These are phyloP conservation scores for Trichoderma gracile DNA, from an alignment of 2,329 filamentous ascomycete species.

Conservation along the genomic window DNA sequence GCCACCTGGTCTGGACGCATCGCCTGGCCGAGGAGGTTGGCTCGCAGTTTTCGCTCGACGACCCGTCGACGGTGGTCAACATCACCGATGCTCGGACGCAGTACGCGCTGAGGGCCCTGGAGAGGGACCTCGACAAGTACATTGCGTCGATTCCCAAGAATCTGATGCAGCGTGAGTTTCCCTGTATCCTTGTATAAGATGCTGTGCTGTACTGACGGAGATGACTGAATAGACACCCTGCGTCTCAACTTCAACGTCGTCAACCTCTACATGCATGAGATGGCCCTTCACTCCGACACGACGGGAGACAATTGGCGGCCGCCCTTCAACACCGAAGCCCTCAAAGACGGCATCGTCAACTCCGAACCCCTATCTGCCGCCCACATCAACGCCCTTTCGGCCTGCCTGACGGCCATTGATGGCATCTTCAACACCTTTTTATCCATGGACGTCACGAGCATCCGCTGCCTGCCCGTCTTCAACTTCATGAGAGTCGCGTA, in stretches of 20 bases:
- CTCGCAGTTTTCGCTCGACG: slow-evolving; percentile 66
- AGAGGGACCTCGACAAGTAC: slow-evolving; percentile 64
- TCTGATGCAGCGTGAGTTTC: slow-evolving; percentile 52
- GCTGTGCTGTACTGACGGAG: neutral
- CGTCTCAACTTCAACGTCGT: slow-evolving; percentile 64
- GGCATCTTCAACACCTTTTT: slow-evolving; percentile 66
- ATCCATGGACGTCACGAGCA: slow-evolving; percentile 56
- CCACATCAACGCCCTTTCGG: slow-evolving; percentile 66
- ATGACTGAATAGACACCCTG: slow-evolving; percentile 52
- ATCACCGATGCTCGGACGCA: slow-evolving; percentile 65
- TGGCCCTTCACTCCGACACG: slow-evolving; percentile 65
- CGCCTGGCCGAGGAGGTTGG: slow-evolving; percentile 68
- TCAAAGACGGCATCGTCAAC: slow-evolving; percentile 46
- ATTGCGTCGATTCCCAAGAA: slow-evolving; percentile 54
- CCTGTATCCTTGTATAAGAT: neutral
- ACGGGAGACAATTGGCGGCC: slow-evolving; percentile 56
- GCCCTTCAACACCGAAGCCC: slow-evolving; percentile 48
- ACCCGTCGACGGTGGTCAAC: slow-evolving; percentile 54
- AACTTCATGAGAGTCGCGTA: slow-evolving; percentile 72
- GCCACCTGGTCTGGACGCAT: slow-evolving; percentile 60
- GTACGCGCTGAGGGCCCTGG: slow-evolving; percentile 64
- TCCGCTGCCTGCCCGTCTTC: slow-evolving; percentile 69
- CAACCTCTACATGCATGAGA: slow-evolving; percentile 74
- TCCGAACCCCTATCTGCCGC: slow-evolving; percentile 47
- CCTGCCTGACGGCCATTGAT: slow-evolving; percentile 67